Base-by-base conservation (phyloP, 352 stramenopile species). In the Globisporangium nagaii region DNA sequence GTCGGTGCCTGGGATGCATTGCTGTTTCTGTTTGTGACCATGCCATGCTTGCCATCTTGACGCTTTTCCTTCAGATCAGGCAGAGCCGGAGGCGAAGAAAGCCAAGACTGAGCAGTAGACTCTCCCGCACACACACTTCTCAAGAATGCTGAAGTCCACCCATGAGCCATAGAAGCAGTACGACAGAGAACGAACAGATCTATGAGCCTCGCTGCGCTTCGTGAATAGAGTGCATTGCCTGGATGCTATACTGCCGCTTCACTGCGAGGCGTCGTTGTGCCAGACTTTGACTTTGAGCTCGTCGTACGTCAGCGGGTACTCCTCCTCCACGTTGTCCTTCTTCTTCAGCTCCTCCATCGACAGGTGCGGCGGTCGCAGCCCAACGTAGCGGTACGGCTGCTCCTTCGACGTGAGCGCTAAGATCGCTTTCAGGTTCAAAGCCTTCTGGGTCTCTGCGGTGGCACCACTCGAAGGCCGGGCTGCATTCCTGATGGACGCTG, bases 271-370 rank as follows among this genome's bases (percentile, higher is more conserved):
- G 25, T 88, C 69, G 25, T 63, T 70, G 34, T 78, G 68, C 81
- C 84, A 94, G 13, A 90, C 81, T 62, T 90, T 89, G 40, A 75
- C 70, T 66, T 93, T 93, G 56, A 94, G 78, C 48, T 92, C 81
- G 53, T 89, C 70, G 66, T 94, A 92, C 11, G 77, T 92, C 11
- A 92, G 74, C n/a, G 84, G 81, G 44, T 94, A 94, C 52, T 90
- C 81, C 55, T 94, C 81, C 58, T 94, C 81, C 20, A 89, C 69
- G 48, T 84, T 88, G 67, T 92, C 84, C 56, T 90, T 90, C 59
- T 87, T 88, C 39, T 83, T 82, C 49, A 92, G 71, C 55, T 91
- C 84, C 17, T 89, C 74, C 25, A 90, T 63, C 0, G 81, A 90
- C 56, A 93, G 61, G 24, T 90, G 79, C 32, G 80, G 81, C 1